phyloP scores from a whole-genome alignment of 306 rosid species.

The Castanea sativa region DNA sequence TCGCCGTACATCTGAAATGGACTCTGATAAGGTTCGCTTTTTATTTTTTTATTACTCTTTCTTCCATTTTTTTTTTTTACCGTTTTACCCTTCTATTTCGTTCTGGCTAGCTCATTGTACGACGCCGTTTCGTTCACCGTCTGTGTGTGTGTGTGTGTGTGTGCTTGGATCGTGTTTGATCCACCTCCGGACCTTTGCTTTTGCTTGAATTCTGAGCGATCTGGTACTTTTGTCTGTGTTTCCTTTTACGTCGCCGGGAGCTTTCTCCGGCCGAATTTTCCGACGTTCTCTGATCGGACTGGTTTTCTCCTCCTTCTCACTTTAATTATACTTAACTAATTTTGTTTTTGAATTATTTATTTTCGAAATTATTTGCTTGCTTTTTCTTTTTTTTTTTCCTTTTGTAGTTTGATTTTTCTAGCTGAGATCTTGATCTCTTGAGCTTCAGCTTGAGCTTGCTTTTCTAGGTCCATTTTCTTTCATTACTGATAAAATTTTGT shows the following conservation, averaged over 20 bases:
- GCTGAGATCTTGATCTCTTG: constrained; percentile 26
- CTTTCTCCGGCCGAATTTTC: constrained; percentile 20
- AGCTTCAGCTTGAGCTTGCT: not conserved
- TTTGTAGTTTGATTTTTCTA: not conserved
- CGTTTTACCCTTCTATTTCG: not conserved
- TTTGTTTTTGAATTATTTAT: not conserved
- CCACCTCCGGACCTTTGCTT: constrained; percentile 30
- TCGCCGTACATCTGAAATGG: constrained; percentile 56
- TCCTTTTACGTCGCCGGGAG: constrained; percentile 28
- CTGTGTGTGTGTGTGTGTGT: not conserved
- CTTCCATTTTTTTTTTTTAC: not conserved
- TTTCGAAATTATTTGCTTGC: not conserved
- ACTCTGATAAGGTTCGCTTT: constrained; percentile 61
- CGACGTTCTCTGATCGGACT: constrained; percentile 6
- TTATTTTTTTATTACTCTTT: constrained; percentile 3
- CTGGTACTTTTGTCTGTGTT: constrained; percentile 33
- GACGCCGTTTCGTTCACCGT: not conserved
- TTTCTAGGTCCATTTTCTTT: constrained; percentile 11
- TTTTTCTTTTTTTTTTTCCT: not conserved
- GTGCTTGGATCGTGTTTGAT: constrained; percentile 54
- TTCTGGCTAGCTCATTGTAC: constrained; percentile 5
- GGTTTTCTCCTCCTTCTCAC: not conserved
- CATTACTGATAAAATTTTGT: constrained; percentile 18
- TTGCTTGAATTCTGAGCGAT: constrained; percentile 43
- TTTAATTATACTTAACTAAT: not conserved